Base-by-base conservation (phyloP, 805 yeast genomes). In the Barnettozyma sp. region DNA sequence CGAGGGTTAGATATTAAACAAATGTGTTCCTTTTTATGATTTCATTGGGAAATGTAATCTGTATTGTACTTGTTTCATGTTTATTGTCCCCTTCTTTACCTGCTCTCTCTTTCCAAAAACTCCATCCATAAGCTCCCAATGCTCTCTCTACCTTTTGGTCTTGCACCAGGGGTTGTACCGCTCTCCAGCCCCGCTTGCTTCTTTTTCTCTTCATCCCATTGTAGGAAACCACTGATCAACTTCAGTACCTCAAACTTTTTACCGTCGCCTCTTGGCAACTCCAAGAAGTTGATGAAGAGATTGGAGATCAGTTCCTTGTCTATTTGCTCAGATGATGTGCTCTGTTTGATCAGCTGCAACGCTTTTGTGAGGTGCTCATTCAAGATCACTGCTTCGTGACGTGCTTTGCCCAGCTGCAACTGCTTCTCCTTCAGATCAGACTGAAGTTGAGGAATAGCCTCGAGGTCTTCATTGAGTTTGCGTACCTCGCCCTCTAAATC, bases 331-430 rank as follows among this genome's bases (percentile, higher is more conserved):
- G 86, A 75, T 25, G 77, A 76, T 26, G 83, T 75, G 35, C 80
- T 82, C 52, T 79, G 79, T 49, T 87, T 85, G 40, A 92, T 71
- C 70, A 90, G 67, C 18, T 85, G 76, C 42, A 90, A 62, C 2
- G 97, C 94, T 52, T 92, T 90, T n/a, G 95, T 87, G 36, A 92
- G 63, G 60, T 92, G 97, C 54, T 92, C 98, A 56, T 92, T 92
- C 39, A 90, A 63, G 18, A 85, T 84, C 8, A 92, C 90, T 2
- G 94, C 90, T 57, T 92, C 98, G 56, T 90, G 97, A 35, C 97
- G 74, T 33, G 92, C 69, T 55, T 90, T 92, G 2, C 97, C 97
- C 34, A 92, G 76, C 34, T 78, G 71, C 22, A 88, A 62, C 40
- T 78, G 85, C 58, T 85, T 87, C 42, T 70, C 87, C 63, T 66